These are phyloP conservation scores for Tylopilus subfusipes DNA, from an alignment of 768 basidiomycete genomes.

Conservation along the genomic window DNA sequence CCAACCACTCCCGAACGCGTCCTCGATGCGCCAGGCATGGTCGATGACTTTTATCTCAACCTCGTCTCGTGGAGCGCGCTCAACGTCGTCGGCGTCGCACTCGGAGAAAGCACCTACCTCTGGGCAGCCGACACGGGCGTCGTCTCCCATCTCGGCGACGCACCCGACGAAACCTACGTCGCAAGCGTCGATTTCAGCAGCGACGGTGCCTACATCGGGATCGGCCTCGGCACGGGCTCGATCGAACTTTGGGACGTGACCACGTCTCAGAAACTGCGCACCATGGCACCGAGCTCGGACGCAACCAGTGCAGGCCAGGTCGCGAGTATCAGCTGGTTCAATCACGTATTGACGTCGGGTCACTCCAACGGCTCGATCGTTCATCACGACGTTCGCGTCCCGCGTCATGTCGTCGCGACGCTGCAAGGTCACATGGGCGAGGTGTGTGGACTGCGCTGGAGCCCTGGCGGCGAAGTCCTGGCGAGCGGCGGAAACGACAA, in stretches of 20 bases:
- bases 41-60: constrained; percentile 97
- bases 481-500: constrained; percentile 98
- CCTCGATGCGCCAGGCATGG: constrained; percentile 89
- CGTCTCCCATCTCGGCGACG: constrained; percentile 75
- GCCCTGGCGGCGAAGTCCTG: constrained; percentile 81
- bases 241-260: constrained; percentile 97
- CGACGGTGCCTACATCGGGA: constrained; percentile 76
- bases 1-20: constrained; percentile 89
- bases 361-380: constrained; percentile 94
- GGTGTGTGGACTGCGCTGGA: constrained; percentile 90
- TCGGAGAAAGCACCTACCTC: constrained; percentile 83
- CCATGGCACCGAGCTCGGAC: constrained; percentile 60
- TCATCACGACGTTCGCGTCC: constrained; percentile 92
- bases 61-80: constrained; percentile 83
- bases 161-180: constrained; percentile 71
- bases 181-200: constrained; percentile 76
- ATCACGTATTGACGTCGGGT: constrained; percentile 81
- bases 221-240: constrained; percentile 77
- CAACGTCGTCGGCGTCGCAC: constrained; percentile 87
- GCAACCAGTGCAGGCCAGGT: constrained; percentile 52
- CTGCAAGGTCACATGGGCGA: constrained; percentile 88
- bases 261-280: constrained; percentile 70
- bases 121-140: constrained; percentile 91
- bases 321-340: constrained; percentile 82
- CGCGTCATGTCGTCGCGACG: constrained; percentile 86